Base-by-base conservation (phyloP, 2,329 filamentous ascomycete species). In the Paramyrothecium roridum region DNA sequence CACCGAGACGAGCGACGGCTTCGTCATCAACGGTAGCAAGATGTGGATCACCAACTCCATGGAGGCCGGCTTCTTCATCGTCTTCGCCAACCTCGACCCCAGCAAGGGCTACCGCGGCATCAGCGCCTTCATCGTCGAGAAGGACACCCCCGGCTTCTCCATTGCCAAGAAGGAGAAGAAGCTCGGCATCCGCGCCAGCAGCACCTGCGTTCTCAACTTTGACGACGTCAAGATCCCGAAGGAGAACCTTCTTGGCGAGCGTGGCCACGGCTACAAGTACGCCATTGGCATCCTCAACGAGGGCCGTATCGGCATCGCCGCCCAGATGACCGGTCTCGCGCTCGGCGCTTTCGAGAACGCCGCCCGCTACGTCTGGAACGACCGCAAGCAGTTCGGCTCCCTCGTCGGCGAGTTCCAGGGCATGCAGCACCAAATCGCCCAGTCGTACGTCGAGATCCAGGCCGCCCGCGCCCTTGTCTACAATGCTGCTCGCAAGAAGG, bases 91-190 rank as follows among this genome's bases (percentile, higher is more conserved):
- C 76, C 80, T 99, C 43, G 88, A 97, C 70, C 93, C 89, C 1
- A 87, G 85, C 76, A 92, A 93, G 78, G 93, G 92, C 53, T 97
- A 99, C 82, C 93, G 93, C 76, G 95, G 95, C 56, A 99, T 99
- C 74, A 93, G 92, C 2, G 95, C 95, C 52, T 99, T 99, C 71
- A 80, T 99, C 58, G 87, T 98, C 46, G 93, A 97, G 76, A 97
- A 96, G 80, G 88, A 81, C 67, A 90, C 85, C 51, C 87, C 88
- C 54, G 95, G 95, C 34, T 97, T 99, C 80, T 87, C 85, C 58
- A 96, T 99, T 67, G 92, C 95, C 45, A 99, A 99, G 85, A 99
- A 99, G 81, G 95, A 99, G 82, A 98, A 98, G 88, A 99, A 99
- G 81, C 87, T 99, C 50, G 95, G 95, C 56, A 99, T 99, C 78